These are phyloP conservation scores for Phytophthora colocasiae DNA, from an alignment of 352 stramenopile species.

Conservation along the genomic window DNA sequence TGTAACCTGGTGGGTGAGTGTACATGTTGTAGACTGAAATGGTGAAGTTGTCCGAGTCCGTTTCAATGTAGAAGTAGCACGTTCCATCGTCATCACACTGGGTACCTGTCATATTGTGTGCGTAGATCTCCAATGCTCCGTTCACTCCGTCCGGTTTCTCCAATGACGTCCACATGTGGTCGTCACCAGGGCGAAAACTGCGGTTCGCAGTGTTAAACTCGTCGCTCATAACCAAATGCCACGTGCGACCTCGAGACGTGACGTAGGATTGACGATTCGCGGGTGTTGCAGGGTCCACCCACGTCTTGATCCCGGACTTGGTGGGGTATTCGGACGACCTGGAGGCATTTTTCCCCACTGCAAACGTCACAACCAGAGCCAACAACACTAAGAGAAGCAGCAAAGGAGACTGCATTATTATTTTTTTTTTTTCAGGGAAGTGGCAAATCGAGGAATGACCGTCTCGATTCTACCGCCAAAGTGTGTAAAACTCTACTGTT, in stretches of 20 bases:
- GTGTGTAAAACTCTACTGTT: background rate
- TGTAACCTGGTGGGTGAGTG: conserved; percentile 50
- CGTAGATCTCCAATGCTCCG: conserved; percentile 92
- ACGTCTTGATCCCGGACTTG: conserved; percentile 44
- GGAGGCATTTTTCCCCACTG: conserved; percentile 24
- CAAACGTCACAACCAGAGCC: background rate
- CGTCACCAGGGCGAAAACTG: conserved; percentile 91
- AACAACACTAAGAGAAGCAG: conserved; percentile 1
- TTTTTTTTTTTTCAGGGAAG: background rate
- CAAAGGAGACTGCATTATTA: conserved; percentile 11
- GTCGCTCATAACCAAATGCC: conserved; percentile 92
- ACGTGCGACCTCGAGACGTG: conserved; percentile 53
- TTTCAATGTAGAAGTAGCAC: conserved; percentile 63
- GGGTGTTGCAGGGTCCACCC: conserved; percentile 71
- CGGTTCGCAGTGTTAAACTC: conserved; percentile 93
- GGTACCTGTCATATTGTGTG: conserved; percentile 75
- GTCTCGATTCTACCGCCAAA: conserved; percentile 7
- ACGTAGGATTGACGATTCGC: conserved; percentile 40
- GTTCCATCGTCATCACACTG: conserved; percentile 52
- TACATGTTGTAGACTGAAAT: conserved; percentile 71
- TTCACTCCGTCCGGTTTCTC: conserved; percentile 95
- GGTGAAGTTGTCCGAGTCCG: conserved; percentile 38
- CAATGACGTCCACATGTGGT: conserved; percentile 95
- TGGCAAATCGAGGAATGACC: conserved; percentile 11
- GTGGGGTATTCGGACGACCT: conserved; percentile 37